Evolutionary conservation across 306 rosid species (phyloP).

Genomic region (Styphnolobium japonicum): DNA sequence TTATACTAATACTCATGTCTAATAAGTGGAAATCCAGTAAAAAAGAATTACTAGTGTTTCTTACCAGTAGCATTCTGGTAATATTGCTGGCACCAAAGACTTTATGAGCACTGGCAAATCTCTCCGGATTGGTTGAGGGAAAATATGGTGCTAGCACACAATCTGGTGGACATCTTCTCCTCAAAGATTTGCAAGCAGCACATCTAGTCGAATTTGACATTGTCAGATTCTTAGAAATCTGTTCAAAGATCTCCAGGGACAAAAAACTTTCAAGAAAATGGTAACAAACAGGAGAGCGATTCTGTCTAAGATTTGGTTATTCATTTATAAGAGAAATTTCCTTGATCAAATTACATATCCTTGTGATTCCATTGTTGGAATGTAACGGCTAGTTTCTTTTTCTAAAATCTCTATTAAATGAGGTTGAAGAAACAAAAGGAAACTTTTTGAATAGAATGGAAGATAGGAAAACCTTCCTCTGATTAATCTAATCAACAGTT

Average conservation of each 20-base stretch:
- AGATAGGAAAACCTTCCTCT: background rate
- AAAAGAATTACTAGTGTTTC: background rate
- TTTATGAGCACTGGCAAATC: background rate
- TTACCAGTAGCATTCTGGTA: constrained; percentile 11
- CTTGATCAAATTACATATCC: background rate
- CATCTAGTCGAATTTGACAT: background rate
- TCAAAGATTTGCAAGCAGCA: constrained; percentile 10
- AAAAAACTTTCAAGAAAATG: background rate
- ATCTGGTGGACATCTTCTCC: constrained; percentile 7
- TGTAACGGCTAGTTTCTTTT: background rate
- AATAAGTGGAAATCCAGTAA: background rate
- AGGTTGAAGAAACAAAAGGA: background rate
- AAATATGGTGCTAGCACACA: background rate
- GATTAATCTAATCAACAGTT: no score
- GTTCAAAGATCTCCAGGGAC: background rate
- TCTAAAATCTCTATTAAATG: background rate
- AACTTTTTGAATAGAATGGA: background rate
- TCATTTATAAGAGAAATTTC: background rate
- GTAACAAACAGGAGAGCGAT: background rate
- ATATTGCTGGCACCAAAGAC: background rate
- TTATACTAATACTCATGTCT: background rate
- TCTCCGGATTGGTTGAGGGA: background rate
- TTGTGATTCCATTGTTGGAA: background rate
- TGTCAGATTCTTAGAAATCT: background rate
- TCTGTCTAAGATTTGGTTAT: background rate